Conservation (phyloP, 2,329 filamentous ascomycete genomes). For the Neurospora crassa region DNA sequence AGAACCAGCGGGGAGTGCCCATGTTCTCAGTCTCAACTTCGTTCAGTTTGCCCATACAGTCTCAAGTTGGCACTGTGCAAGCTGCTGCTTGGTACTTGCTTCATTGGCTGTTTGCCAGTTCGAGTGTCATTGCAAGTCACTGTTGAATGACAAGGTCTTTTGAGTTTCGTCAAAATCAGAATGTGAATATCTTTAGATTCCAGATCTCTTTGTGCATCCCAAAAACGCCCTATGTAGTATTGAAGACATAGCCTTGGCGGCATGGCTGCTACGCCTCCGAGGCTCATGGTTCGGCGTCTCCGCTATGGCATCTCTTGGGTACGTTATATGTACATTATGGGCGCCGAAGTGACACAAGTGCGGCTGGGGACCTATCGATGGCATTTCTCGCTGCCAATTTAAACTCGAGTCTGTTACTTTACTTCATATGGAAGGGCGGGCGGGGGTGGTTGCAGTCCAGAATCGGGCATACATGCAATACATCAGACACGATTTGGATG, state of each 20-base stretch:
- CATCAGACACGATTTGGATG: not conserved
- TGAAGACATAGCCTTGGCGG: not conserved
- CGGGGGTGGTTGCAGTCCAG: not conserved
- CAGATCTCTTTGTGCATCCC: not conserved
- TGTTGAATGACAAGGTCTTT: not conserved
- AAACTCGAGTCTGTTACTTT: not conserved
- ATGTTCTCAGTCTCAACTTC: too few relatives aligned
- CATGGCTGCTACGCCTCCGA: not conserved
- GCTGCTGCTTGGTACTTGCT: not conserved
- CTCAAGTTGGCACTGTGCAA: not conserved
- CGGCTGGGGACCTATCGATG: not conserved
- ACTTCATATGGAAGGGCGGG: not conserved
- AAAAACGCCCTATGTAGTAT: not conserved
- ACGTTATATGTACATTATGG: not conserved
- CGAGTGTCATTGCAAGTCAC: not conserved
- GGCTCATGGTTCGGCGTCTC: not conserved
- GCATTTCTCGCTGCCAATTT: not conserved
- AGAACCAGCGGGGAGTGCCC: not conserved
- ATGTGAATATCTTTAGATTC: not conserved
- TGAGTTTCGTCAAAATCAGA: not conserved
- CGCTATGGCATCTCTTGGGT: not conserved
- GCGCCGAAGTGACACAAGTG: not conserved
- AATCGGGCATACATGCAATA: not conserved
- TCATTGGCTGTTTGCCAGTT: not conserved
- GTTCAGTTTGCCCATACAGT: too few relatives aligned